Percentiles rank a stretch among this genome's conserved stretches.
Conservation (phyloP, 495 filamentous ascomycete genomes). For the Annulohypoxylon maeteangense region DNA sequence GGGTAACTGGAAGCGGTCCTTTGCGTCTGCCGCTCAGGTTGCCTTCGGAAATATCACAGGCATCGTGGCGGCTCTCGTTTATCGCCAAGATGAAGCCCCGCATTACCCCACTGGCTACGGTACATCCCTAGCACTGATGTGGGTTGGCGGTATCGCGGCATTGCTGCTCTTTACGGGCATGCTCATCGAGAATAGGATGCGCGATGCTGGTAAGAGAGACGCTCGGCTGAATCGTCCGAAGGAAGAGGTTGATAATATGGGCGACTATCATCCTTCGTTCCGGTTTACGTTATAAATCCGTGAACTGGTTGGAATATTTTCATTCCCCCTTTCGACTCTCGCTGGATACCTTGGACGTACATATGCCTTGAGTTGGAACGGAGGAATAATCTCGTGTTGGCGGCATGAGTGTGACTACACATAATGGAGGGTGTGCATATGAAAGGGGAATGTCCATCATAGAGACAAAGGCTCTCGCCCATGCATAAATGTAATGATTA, state of each 20-base stretch:
- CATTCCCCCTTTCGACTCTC: too few relatives aligned
- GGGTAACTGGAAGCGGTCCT: slow-evolving; percentile 71
- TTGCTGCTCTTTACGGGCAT: slow-evolving; percentile 58
- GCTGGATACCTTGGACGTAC: too few relatives aligned
- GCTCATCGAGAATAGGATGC: slow-evolving; percentile 64
- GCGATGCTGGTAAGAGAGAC: slow-evolving; percentile 65
- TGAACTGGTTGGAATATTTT: too few relatives aligned
- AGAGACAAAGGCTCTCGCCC: slow-evolving; percentile 12
- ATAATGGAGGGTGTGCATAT: not conserved
- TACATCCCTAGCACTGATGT: slow-evolving; percentile 59
- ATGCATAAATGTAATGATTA: slow-evolving; percentile 12
- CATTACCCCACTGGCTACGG: slow-evolving; percentile 62
- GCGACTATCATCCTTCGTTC: slow-evolving; percentile 69
- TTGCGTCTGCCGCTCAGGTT: slow-evolving; percentile 65
- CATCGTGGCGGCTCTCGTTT: slow-evolving; percentile 65
- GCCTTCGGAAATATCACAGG: slow-evolving; percentile 67
- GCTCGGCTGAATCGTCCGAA: slow-evolving; percentile 53
- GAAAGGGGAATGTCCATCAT: not conserved
- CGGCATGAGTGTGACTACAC: not conserved
- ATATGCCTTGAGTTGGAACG: too few relatives aligned
- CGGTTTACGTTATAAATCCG: slow-evolving; percentile 58
- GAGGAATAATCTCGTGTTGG: not conserved
- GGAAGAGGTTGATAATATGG: slow-evolving; percentile 65
- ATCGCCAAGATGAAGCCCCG: slow-evolving; percentile 58
- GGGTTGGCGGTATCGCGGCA: slow-evolving; percentile 57